phyloP scores from a whole-genome alignment of 2,329 filamentous ascomycete genomes.

The Aureobasidium leucospermi region DNA sequence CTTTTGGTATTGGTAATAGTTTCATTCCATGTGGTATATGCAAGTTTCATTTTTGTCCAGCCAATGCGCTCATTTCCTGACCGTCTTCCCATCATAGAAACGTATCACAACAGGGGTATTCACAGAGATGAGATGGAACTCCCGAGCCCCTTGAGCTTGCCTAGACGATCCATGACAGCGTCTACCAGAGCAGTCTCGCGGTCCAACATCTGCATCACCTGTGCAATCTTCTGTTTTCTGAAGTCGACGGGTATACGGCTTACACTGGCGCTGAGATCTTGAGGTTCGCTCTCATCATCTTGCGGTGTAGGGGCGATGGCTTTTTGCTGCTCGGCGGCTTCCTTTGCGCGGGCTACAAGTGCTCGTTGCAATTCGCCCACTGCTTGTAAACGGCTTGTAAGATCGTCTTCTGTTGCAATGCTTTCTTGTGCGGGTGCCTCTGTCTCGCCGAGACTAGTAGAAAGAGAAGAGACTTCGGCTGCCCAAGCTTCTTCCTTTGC shows the following conservation, averaged over 20 bases:
- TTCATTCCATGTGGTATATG: too few species aligned
- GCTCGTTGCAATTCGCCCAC: conserved; percentile 23
- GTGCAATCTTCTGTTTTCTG: conserved; percentile 54
- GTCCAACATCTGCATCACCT: conserved; percentile 57
- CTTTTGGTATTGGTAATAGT: too few species aligned
- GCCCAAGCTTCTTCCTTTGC: conserved; percentile 54
- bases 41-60: too few species aligned
- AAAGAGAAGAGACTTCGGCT: conserved; percentile 45
- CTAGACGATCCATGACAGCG: conserved; percentile 55
- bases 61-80: too few species aligned
- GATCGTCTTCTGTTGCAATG: not conserved
- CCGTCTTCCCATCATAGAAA: too few species aligned
- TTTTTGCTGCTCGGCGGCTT: conserved; percentile 21
- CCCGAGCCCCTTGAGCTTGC: conserved; percentile 40
- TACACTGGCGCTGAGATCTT: conserved; percentile 25
- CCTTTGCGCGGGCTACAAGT: conserved; percentile 23
- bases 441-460: conserved; percentile 27
- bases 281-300: conserved; percentile 26
- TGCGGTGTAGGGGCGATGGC: not conserved
- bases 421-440: not conserved
- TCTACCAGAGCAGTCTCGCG: conserved; percentile 62
- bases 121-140: not conserved
- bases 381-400: conserved; percentile 19
- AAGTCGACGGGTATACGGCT: conserved; percentile 53
- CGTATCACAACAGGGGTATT: too few species aligned